Evolutionary conservation across 768 basidiomycete genomes (phyloP), one percentile per base, ranked within the genome.

Genomic region (Tricholoma sp.): DNA sequence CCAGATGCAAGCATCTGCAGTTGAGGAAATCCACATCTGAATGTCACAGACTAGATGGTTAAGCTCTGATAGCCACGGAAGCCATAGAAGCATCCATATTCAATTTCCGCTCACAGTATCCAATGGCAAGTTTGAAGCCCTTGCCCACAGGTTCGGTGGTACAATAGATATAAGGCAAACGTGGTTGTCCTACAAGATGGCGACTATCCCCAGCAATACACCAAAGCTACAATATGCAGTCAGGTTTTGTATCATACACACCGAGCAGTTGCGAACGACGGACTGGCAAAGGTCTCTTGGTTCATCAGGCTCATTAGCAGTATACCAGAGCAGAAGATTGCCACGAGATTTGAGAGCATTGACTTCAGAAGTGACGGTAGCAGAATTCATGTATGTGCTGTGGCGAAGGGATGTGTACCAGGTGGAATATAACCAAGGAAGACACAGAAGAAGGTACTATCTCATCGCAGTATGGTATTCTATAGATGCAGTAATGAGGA

Each of bases 321-420:
- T 87, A 67, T 87, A 87, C 83, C 83, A 86, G 1, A 84, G 71
- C n/a, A 91, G 74, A 24, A 92, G 77, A 61, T 89, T 91, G 0
- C 83, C 76, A 1, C 85, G 78, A 32, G 79, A 75, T 63, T 87
- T 88, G 71, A 91, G 78, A 35, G 70, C 71, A 57, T 85, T 83
- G 18, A 92, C 89, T 71, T 93, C 81, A 55, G 82, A 79, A 1
- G 76, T 81, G 24, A 91, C 84, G 1, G 79, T 76, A 5, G 82
- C 78, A 7, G 71, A 61, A 67, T 91, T 84, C 78, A 77, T 81
- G 72, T 90, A 91, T 4, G 80, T 81, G 64, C 83, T 79, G 59
- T 60, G 34, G 61, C 61, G 12, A 61, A 63, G 29, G 24, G 31
- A 27, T 45, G 24, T 29, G 50, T n/a, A n/a, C n/a, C n/a, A n/a